A percentile compares a stretch with the other conserved stretches of the same genome.
phyloP scores from a whole-genome alignment of 306 rosid species.

The Spatholobus suberectus region DNA sequence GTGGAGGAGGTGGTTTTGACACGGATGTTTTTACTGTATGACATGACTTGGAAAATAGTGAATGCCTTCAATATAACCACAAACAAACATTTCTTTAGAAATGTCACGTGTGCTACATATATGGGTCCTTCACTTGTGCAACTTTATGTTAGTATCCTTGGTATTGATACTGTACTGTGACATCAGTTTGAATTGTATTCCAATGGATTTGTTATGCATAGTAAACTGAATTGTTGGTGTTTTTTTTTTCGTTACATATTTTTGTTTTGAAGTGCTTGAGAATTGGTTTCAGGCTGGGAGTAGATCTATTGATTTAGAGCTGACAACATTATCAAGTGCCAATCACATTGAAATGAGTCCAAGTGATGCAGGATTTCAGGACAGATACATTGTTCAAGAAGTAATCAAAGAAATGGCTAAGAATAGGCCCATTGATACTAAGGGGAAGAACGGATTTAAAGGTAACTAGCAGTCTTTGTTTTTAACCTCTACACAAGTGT shows the following conservation, averaged over 20 bases:
- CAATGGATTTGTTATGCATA: background rate
- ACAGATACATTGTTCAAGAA: slow-evolving; percentile 92
- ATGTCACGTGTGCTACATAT: background rate
- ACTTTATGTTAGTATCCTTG: background rate
- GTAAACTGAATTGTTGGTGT: background rate
- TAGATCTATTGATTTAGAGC: slow-evolving; percentile 87
- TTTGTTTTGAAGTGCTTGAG: slow-evolving; percentile 10
- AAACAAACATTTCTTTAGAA: background rate
- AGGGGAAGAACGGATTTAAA: slow-evolving; percentile 87
- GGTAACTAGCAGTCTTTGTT: slow-evolving; percentile 47
- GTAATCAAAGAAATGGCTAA: slow-evolving; percentile 95
- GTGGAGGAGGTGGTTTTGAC: background rate
- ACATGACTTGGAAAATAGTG: background rate
- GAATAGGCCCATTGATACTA: slow-evolving; percentile 82
- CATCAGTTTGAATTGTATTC: background rate
- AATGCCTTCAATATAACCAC: slow-evolving; percentile 7
- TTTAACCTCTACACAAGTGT: background rate
- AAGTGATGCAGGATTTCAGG: slow-evolving; percentile 96
- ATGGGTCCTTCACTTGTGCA: background rate
- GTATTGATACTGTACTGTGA: background rate
- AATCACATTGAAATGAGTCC: slow-evolving; percentile 90
- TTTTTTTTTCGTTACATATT: background rate
- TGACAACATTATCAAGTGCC: slow-evolving; percentile 86
- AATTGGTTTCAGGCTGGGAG: slow-evolving; percentile 82
- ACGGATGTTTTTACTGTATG: background rate